Evolutionary conservation across 1,139 yeast species (phyloP), one percentile per base, ranked within the genome.

Genomic region (Suhomyces kunorum): DNA sequence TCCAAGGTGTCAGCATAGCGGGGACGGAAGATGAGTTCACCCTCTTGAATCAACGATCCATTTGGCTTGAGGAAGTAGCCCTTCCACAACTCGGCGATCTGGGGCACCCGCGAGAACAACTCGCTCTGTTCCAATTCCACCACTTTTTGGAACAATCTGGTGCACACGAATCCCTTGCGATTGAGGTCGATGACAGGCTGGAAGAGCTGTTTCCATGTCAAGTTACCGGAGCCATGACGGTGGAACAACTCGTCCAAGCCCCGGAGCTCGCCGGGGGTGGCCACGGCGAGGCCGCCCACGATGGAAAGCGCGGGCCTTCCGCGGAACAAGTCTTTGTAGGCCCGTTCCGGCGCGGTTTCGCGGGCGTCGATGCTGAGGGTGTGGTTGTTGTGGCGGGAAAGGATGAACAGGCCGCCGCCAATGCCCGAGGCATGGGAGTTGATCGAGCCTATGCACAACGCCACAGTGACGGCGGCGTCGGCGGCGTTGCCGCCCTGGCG

Each of bases 381-480:
- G 2, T 72, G 70, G 5, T 71, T 51, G 8, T 61, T 73, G 27
- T 64, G 61, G 29, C 77, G 70, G 33, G 86, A 78, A 1, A 85
- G 74, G 34, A 87, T 83, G 54, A 76, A 87, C 0, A 85, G 87
- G 8, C 97, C 97, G 4, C 98, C 98, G 2, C 98, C 98, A 35
- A 90, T 80, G 0, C 98, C 98, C 4, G 94, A 81, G 34, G 90
- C 83, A 56, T 81, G 89, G 45, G 89, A 81, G 56, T 87, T 87
- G 29, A 87, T 65, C 42, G 87, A 74, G 2, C 98, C 98, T 27
- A 92, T 80, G 58, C 98, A 92, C 19, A 92, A 68, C 0, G 95
- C 88, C 14, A 87, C 87, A 0, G 96, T 85, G 2, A 92, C 83
- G 0, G 96, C 88, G 0, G 97, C 95, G 58, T 92, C 98, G 0